Percentiles rank a stretch among this genome's conserved stretches.
phyloP scores from a whole-genome alignment of 352 stramenopile species.

The Albugo candida region DNA sequence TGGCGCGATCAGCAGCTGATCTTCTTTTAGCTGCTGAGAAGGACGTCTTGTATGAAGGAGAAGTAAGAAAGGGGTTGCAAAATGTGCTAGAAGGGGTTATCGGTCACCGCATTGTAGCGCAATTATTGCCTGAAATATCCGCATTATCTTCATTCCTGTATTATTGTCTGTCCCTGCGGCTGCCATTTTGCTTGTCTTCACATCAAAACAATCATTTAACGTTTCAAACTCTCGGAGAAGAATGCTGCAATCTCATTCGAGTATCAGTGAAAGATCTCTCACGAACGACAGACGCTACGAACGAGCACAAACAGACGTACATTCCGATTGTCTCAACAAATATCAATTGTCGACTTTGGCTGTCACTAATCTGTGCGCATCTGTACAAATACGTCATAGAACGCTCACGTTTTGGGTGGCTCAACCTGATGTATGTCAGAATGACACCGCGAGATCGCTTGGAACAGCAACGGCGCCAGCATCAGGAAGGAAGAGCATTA shows the following conservation, averaged over 20 bases:
- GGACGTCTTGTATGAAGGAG: constrained; percentile 43
- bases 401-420: constrained; percentile 50
- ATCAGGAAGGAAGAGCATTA: neutral
- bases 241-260: constrained; percentile 71
- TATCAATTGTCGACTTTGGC: constrained; percentile 14
- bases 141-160: constrained; percentile 48
- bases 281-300: constrained; percentile 1
- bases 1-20: constrained; percentile 43
- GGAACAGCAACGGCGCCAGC: constrained; percentile 39
- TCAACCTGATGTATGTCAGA: constrained; percentile 39
- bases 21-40: constrained; percentile 56
- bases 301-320: neutral
- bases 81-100: constrained; percentile 54
- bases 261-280: constrained; percentile 11
- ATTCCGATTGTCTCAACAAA: constrained; percentile 15
- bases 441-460: constrained; percentile 51
- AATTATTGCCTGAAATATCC: constrained; percentile 52
- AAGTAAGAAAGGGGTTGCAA: constrained; percentile 52
- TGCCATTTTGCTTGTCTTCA: too few relatives aligned
- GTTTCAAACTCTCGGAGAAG: constrained; percentile 70
- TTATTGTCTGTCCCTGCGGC: constrained; percentile 23
- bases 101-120: constrained; percentile 50
- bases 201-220: constrained; percentile 17
- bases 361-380: constrained; percentile 37
- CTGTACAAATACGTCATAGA: constrained; percentile 35